phyloP scores from a whole-genome alignment of 2,329 filamentous ascomycete genomes.

The Biscogniauxia marginata region DNA sequence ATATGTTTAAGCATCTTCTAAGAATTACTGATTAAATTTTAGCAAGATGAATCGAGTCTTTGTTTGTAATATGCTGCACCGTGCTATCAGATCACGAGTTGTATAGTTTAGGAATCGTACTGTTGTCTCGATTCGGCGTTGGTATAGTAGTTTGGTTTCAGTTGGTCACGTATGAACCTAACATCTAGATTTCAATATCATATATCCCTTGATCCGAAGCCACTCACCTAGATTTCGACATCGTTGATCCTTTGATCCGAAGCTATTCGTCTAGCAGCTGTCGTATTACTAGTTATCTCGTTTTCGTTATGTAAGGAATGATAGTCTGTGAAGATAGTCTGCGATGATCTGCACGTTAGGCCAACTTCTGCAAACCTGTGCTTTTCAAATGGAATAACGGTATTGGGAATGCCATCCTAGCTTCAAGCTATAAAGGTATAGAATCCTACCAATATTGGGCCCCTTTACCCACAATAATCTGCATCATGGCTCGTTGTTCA shows the following conservation, averaged over 20 bases:
- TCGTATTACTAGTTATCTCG: not conserved
- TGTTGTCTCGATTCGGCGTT: no score
- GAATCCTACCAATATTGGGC: not conserved
- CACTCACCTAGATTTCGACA: no score
- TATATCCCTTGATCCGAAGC: not conserved
- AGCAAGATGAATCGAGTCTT: no score
- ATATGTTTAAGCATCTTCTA: no score
- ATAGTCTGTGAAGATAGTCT: not conserved
- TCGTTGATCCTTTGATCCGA: not conserved
- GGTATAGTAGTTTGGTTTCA: no score
- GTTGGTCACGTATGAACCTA: no score
- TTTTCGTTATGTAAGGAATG: not conserved
- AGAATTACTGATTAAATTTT: no score
- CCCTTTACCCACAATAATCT: not conserved
- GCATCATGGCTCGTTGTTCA: not conserved
- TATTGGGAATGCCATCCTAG: not conserved
- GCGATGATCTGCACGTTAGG: not conserved
- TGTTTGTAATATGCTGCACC: no score
- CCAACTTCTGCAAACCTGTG: not conserved
- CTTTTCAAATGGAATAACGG: not conserved
- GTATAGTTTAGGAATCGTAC: no score
- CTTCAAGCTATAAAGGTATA: not conserved
- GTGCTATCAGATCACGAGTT: no score
- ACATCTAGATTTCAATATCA: no score
- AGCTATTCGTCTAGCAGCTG: not conserved